A percentile compares a stretch with the other conserved stretches of the same genome.
These are phyloP conservation scores for Heliosperma pusillum DNA, from an alignment of 148 eudicot genomes.

Conservation along the genomic window DNA sequence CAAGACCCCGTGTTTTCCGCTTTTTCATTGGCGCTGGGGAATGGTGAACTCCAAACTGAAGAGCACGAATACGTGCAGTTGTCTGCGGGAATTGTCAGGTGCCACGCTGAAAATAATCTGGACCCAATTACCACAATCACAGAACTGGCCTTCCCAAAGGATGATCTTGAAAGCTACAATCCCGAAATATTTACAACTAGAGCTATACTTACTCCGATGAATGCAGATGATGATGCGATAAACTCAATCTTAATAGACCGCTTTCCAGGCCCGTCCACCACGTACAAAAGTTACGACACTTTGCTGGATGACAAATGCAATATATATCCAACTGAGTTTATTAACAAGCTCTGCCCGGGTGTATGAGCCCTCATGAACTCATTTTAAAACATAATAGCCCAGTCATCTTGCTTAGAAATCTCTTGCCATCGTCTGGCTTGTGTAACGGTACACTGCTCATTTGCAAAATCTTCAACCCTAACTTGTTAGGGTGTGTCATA, in stretches of 20 bases:
- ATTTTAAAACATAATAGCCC: too few species aligned
- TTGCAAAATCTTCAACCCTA: background rate
- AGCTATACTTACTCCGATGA: constrained; percentile 1
- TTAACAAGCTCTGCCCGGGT: constrained; percentile 9
- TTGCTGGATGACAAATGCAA: background rate
- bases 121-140: background rate
- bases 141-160: background rate
- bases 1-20: background rate
- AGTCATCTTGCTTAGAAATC: too few species aligned
- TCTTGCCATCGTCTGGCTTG: constrained; percentile 3
- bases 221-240: constrained; percentile 8
- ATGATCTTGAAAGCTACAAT: background rate
- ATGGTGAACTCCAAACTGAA: background rate
- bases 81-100: too few species aligned
- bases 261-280: background rate
- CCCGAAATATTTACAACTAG: background rate
- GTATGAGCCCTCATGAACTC: too few species aligned
- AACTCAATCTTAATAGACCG: background rate
- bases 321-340: constrained; percentile 1
- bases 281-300: background rate
- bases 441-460: constrained; percentile 15
- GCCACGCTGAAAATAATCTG: too few species aligned
- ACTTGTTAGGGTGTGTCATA: background rate
- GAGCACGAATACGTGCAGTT: background rate
- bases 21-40: background rate